These are phyloP conservation scores for Apium graveolens DNA, from an alignment of 129 eudicot species.

Conservation along the genomic window DNA sequence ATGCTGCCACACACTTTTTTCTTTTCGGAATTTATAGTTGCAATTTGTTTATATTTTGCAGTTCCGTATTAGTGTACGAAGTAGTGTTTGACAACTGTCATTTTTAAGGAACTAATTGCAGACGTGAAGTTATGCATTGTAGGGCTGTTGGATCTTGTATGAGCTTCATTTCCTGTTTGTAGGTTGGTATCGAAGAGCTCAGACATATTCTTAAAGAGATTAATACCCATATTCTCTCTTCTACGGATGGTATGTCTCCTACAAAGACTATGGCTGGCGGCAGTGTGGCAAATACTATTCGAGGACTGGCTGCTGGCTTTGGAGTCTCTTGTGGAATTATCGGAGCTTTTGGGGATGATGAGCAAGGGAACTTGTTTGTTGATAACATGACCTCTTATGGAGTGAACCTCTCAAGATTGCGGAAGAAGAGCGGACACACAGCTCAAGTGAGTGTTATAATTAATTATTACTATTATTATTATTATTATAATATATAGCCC, in stretches of 20 bases:
- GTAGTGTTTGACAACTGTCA: not conserved
- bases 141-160: not conserved
- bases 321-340: slow-evolving; percentile 80
- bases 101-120: not conserved
- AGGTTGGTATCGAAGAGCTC: slow-evolving; percentile 80
- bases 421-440: slow-evolving; percentile 59
- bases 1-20: not conserved
- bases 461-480: no score
- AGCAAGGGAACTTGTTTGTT: slow-evolving; percentile 72
- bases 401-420: slow-evolving; percentile 64
- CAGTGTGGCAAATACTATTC: slow-evolving; percentile 87
- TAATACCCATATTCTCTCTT: slow-evolving; percentile 42
- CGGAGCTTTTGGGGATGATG: slow-evolving; percentile 95
- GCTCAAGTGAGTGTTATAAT: slow-evolving; percentile 52
- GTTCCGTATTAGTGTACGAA: not conserved
- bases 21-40: not conserved
- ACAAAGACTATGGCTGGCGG: slow-evolving; percentile 92
- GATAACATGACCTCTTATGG: slow-evolving; percentile 60
- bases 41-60: not conserved
- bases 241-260: slow-evolving; percentile 40
- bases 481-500: no score
- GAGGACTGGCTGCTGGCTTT: slow-evolving; percentile 89
- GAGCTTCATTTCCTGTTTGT: not conserved
- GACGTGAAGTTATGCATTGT: not conserved
- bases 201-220: slow-evolving; percentile 56